Base-by-base conservation (phyloP, 495 filamentous ascomycete species). In the Xylaria longipes region DNA sequence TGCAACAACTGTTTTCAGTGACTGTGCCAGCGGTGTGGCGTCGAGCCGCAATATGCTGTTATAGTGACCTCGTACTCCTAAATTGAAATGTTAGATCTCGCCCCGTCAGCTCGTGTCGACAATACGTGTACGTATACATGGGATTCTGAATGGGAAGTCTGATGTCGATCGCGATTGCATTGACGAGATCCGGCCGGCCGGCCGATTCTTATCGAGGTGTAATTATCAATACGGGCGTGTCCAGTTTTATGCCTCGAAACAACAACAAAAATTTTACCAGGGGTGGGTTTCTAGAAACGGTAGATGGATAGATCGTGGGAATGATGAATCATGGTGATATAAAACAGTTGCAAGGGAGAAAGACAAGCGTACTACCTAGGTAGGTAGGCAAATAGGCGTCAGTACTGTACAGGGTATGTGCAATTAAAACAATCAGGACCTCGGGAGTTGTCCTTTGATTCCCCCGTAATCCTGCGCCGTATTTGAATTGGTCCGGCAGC, bases 11-110 rank as follows among this genome's bases (percentile, higher is more conserved):
- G 37, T 41, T 43, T 63, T 41, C 37, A 67, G 48, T 22, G 35
- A 11, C 25, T 29, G 65, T 56, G 14, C 25, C 46, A 56, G 65
- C 35, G 48, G 63, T 66, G 63, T 67, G 65, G 65, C 48, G 48
- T 41, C 37, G 35, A 67, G 65, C 65, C 48, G 65, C 65, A 65
- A 52, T 65, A 12, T 22, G n/a, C 43, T 65, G 39, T 27, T 8
- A 60, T 60, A 60, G 33, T 12, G 14, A 37, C 8, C 63, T 65
- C 63, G 63, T 65, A 65, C 63, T 65, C 63, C 63, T 35, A 65
- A 65, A 52, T 65, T 65, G 63, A 65, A 65, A 8, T n/a, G 25
- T 65, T 45, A 65, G 45, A 52, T 65, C 43, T 65, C 17, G 63
- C 43, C 45, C 63, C 45, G 46, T 65, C 61, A 64, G 60, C 37